Percentiles rank a stretch among this genome's conserved stretches.
Conservation (phyloP, 495 filamentous ascomycete genomes). For the Neurospora pannonica region DNA sequence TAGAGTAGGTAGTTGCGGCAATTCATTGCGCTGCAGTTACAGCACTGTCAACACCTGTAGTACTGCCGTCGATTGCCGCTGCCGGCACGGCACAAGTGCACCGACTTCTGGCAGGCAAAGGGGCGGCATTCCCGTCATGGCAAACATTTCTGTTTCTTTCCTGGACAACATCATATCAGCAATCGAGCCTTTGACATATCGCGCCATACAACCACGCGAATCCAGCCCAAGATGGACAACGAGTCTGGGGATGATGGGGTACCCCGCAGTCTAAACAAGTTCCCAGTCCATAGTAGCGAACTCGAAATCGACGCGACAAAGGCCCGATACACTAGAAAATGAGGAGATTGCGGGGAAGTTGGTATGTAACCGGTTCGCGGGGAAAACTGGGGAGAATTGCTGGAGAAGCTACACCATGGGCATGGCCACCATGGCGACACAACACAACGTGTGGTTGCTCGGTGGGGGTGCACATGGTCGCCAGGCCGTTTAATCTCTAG, state of each 20-base stretch:
- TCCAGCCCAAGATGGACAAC: neutral
- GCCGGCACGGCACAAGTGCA: neutral
- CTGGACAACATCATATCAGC: neutral
- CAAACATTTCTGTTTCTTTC: neutral
- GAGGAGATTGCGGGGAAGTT: neutral
- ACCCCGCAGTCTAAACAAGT: neutral
- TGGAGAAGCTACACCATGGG: too few species aligned
- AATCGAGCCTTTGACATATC: neutral
- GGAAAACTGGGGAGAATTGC: neutral
- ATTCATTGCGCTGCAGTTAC: neutral
- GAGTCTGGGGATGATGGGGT: neutral
- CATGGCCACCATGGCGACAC: neutral
- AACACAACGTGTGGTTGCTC: neutral
- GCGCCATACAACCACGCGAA: neutral
- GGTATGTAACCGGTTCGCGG: neutral
- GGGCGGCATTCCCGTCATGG: neutral
- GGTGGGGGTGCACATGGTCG: neutral
- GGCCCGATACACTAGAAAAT: neutral
- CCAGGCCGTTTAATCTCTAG: too few species aligned
- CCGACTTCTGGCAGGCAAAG: neutral
- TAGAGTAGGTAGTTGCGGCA: too few species aligned
- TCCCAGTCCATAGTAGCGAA: neutral
- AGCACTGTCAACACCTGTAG: neutral
- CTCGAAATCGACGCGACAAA: neutral
- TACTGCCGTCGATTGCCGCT: neutral